Evolutionary conservation across 345 rosid species (phyloP).

Genomic region (Citrus maxima): DNA sequence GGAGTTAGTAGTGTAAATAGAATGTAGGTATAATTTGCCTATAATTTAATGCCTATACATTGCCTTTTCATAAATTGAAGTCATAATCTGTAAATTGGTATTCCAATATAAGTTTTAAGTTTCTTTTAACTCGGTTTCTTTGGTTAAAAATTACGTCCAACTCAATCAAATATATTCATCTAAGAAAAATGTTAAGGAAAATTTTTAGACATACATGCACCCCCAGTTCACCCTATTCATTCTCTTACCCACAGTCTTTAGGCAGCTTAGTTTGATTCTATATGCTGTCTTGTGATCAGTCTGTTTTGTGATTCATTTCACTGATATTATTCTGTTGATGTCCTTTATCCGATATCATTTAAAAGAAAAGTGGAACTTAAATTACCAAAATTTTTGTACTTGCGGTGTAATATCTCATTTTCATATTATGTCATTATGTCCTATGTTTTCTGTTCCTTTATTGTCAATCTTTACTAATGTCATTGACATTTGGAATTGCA

Average conservation of each 20-base stretch:
- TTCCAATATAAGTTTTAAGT: neutral
- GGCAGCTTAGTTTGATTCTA: neutral
- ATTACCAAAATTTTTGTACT: neutral
- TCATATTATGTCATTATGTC: neutral
- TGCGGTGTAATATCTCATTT: neutral
- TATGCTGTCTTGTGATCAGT: neutral
- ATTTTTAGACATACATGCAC: neutral
- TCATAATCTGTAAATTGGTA: neutral
- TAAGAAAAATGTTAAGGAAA: neutral
- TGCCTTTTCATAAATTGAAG: neutral
- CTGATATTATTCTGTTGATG: neutral
- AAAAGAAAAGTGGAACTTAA: neutral
- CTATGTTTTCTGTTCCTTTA: neutral
- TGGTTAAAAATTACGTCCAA: neutral
- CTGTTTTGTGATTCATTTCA: neutral
- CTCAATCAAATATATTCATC: neutral
- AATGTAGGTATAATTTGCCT: neutral
- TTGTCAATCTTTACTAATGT: neutral
- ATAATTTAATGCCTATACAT: neutral
- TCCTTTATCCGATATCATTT: neutral
- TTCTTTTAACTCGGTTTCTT: neutral
- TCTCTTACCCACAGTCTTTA: neutral
- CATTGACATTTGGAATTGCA: slow-evolving; percentile 2
- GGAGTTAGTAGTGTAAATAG: neutral
- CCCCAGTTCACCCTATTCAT: neutral